Percentiles rank a stretch among this genome's conserved stretches.
These are phyloP conservation scores for Graphilbum fragrans DNA, from an alignment of 2,329 filamentous ascomycete genomes.

Conservation along the genomic window DNA sequence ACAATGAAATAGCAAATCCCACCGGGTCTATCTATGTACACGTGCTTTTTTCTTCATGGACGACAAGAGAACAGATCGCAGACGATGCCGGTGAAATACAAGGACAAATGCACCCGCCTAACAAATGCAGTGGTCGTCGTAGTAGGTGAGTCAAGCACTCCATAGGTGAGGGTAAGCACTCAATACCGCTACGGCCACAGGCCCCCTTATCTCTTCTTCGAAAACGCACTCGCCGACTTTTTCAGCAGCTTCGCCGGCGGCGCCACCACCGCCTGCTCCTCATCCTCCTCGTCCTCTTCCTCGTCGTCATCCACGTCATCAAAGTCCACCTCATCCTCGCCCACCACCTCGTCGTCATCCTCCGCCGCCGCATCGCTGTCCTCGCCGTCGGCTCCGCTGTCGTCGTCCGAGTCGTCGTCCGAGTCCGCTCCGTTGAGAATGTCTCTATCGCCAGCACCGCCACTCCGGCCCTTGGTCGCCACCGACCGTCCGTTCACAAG, in stretches of 20 bases:
- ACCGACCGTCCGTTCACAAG: constrained; percentile 17
- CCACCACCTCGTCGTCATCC: constrained; percentile 6
- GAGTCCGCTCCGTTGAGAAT: constrained; percentile 2
- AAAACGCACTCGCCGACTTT: constrained; percentile 15
- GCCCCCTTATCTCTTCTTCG: constrained; percentile 15
- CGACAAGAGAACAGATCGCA: too few relatives aligned
- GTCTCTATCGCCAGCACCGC: neutral
- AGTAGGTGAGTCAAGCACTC: too few relatives aligned
- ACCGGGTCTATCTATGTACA: too few relatives aligned
- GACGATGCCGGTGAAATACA: too few relatives aligned
- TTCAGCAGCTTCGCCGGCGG: constrained; percentile 23
- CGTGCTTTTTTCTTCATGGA: too few relatives aligned
- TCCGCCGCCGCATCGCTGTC: constrained; percentile 21
- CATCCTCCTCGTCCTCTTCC: constrained; percentile 47
- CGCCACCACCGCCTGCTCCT: constrained; percentile 9
- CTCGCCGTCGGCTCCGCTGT: constrained; percentile 16
- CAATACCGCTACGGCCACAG: too few relatives aligned
- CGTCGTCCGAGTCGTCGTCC: constrained; percentile 45
- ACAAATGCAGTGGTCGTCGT: too few relatives aligned
- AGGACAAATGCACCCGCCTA: too few relatives aligned
- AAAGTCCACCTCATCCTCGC: constrained; percentile 47
- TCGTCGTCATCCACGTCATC: constrained; percentile 80
- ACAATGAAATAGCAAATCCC: too few relatives aligned
- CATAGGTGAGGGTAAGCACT: too few relatives aligned
- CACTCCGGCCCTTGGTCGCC: neutral